These are phyloP conservation scores for Adenanthera pavonina DNA, from an alignment of 306 rosid genomes.

Conservation along the genomic window DNA sequence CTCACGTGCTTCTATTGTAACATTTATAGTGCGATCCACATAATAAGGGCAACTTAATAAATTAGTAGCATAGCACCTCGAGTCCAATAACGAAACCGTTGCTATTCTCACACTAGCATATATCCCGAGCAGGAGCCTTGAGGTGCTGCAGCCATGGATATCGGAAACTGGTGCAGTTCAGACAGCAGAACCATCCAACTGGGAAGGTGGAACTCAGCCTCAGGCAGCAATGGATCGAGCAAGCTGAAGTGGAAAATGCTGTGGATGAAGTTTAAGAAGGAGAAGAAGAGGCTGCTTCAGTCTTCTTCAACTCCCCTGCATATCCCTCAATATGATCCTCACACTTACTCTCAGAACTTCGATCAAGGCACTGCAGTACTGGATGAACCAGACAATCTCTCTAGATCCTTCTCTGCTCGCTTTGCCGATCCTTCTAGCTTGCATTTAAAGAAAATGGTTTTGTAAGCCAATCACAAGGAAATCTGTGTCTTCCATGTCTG, in stretches of 20 bases:
- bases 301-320: slow-evolving; percentile 25
- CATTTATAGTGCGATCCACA: slow-evolving; percentile 17
- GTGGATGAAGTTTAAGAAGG: slow-evolving; percentile 51
- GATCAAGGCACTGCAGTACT: slow-evolving; percentile 48
- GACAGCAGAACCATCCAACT: slow-evolving; percentile 42
- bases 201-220: slow-evolving; percentile 27
- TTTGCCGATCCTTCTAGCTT: slow-evolving; percentile 53
- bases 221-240: neutral
- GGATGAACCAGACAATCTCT: slow-evolving; percentile 49
- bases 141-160: slow-evolving; percentile 40
- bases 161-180: slow-evolving; percentile 43
- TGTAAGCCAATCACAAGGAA: slow-evolving; percentile 7
- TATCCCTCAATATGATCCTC: slow-evolving; percentile 52
- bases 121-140: neutral
- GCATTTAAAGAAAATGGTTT: slow-evolving; percentile 20
- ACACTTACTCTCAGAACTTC: slow-evolving; percentile 63
- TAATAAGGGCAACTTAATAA: neutral
- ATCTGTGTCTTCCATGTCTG: neutral
- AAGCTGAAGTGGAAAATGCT: slow-evolving; percentile 44
- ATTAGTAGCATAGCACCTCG: neutral
- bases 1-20: neutral
- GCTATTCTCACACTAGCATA: neutral
- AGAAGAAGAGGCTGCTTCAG: slow-evolving; percentile 51
- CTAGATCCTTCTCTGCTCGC: slow-evolving; percentile 53
- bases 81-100: neutral